Evolutionary conservation across 2,329 filamentous ascomycete genomes (phyloP), one percentile per base, ranked within the genome.

Genomic region (Talaromyces piceae): DNA sequence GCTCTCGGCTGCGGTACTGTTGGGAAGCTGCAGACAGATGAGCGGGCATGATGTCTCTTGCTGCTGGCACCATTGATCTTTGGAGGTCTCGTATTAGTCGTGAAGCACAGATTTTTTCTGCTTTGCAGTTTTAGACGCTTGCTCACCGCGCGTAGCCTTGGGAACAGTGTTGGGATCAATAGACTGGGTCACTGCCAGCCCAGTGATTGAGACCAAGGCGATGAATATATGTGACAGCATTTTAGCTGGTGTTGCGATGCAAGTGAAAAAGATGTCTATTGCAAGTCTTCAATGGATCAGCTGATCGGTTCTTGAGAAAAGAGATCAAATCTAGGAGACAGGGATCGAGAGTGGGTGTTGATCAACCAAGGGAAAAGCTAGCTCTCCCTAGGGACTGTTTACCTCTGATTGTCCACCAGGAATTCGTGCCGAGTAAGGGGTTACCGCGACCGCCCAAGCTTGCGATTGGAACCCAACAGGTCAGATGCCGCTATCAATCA

Each of bases 1-100:
- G 9, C 61, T 50, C 5, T 57, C 53, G 5, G 71, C 68, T 3
- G 63, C 64, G 1, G 65, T 62, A 20, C 69, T 61, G 43, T 64
- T 67, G 13, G 61, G 59, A 18, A 70, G 52, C 54, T 75, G 72
- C 31, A 71, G 59, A 52, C 73, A 76, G 47, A 76, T 63, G 39
- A 76, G 63, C 5, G 72, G 73, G 49, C 73, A 76, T 12, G 69
- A 59, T 4, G 67, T 63, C 22, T 62, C 63, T 54, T 76, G 73
- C 31, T 65, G 61, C 33, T 58, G 50, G 56, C 73, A 76, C 73
- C 73, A 76, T 51, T 65, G 57, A 8, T 64, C 70, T 74, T 56
- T 56, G 8, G 16, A 45, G 33, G 16, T 3, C 7, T 20, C 20
- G n/a, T 4, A 37, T 37, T 37, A 37, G 33, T 8, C 9, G 16